Evolutionary conservation across 768 basidiomycete species (phyloP), one percentile per base, ranked within the genome.

Genomic region (Mycena olivaceomarginata): DNA sequence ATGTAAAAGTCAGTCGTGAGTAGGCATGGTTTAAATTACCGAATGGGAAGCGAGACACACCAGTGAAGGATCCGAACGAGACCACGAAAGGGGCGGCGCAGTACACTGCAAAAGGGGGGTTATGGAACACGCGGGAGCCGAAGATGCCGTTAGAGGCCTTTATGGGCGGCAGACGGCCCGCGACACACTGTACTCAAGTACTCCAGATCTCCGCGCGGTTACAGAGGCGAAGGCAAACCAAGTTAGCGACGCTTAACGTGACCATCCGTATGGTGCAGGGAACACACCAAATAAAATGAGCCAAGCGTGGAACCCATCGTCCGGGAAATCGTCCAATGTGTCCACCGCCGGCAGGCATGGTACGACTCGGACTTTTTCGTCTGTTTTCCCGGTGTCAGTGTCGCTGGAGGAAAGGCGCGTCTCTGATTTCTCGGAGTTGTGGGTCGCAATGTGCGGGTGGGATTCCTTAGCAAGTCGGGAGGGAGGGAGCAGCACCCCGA

Each of bases 121-220:
- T 66, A 25, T 25, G 25, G 25, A 66, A 66, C 15, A 66, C 65
- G 16, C 46, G 6, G 20, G n/a, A 18, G 16, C 9, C 13, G 16
- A 66, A 37, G 25, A 48, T 37, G 45, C 46, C 20, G 25, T 40
- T 40, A 20, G 65, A 20, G 25, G 65, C 8, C 25, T 66, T 66
- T 41, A 16, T 46, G 22, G 46, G 45, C 10, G 65, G 65, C 20
- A 66, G 45, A 31, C 65, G 45, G 45, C 65, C 40, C n/a, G 45
- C 45, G 13, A 66, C 46, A 66, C 65, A 66, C 65, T 66, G 43
- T 37, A 64, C 40, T 64, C 18, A 64, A n/a, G 63, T 64, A 57
- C 15, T 20, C 20, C 53, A 20, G 53, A 56, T 56, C 20, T 43
- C 43, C 43, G 43, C 62, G 11, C 37, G n/a, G 62, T 10, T 41